Evolutionary conservation across 116 monocot genomes (phyloP), one percentile per base, ranked within the genome.

Genomic region (Papilionanthe hybrid): DNA sequence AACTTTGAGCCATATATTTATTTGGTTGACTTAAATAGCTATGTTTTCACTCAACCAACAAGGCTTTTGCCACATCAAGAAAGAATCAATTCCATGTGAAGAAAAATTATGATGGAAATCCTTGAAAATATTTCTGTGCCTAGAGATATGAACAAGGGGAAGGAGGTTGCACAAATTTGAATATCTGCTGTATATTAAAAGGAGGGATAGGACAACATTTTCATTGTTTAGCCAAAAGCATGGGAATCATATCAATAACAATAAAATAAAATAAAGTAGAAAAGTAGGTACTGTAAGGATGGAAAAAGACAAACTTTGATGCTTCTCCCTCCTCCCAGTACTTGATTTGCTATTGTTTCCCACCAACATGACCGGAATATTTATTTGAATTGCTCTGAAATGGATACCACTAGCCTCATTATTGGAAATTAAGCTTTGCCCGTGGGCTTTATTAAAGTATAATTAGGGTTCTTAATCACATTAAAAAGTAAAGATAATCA

Each of bases 141-240:
- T 69, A n/a, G 15, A 69, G 69, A 69, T 69, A 69, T 37, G 69
- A 69, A 69, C 13, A 68, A 68, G 32, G 68, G 30, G 60, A 73
- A 43, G 79, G 27, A 28, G 17, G 9, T 25, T 58, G 49, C 65
- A 23, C 72, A 78, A 80, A 77, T 42, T 42, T 72, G 41, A 77
- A 77, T 80, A 65, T 83, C 42, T 49, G 42, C 43, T 55, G 13
- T 13, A 68, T 2, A 12, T 30, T 10, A 68, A 29, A 30, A 12
- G 30, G 68, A 5, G 68, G 29, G 68, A 68, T 60, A 27, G 9
- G 25, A 7, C 63, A 63, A 63, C 2, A 23, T 7, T 32, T 32
- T 4, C 28, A 13, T 69, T 15, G 32, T 69, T 69, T 69, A 69
- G 12, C 28, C 69, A 69, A 69, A 69, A 17, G 27, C 69, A 12